A percentile compares a stretch with the other conserved stretches of the same genome.
Evolutionary conservation across 83 land plant species (phyloP).

Genomic region (Thuja plicata): DNA sequence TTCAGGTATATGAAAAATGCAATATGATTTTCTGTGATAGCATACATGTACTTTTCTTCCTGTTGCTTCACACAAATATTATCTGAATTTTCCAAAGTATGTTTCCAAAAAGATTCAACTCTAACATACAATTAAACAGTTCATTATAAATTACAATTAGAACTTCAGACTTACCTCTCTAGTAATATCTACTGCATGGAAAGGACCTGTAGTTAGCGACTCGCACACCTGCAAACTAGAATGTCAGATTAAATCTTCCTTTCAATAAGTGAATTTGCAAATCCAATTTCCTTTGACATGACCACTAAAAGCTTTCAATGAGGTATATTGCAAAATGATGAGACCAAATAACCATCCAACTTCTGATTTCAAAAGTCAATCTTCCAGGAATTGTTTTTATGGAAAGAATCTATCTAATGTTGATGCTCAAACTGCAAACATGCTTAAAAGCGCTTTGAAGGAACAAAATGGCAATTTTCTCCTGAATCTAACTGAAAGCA

Average conservation of each 20-base stretch:
- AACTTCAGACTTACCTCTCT: constrained; percentile 66
- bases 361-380: neutral
- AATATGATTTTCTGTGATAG: neutral
- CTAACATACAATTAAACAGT: neutral
- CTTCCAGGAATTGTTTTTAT: neutral
- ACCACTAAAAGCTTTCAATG: neutral
- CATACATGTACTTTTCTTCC: neutral
- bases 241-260: neutral
- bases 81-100: neutral
- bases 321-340: neutral
- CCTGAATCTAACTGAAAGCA: neutral
- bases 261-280: neutral
- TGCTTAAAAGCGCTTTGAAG: neutral
- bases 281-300: neutral
- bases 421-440: neutral
- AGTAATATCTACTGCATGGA: constrained; percentile 79
- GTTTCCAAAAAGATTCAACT: neutral
- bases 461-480: neutral
- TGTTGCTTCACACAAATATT: neutral
- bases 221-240: constrained; percentile 28
- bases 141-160: neutral
- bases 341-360: neutral
- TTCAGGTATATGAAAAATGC: neutral
- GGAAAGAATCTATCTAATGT: neutral
- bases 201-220: constrained; percentile 79